phyloP scores from a whole-genome alignment of 345 rosid species.

The Rhodomyrtus tomentosa region DNA sequence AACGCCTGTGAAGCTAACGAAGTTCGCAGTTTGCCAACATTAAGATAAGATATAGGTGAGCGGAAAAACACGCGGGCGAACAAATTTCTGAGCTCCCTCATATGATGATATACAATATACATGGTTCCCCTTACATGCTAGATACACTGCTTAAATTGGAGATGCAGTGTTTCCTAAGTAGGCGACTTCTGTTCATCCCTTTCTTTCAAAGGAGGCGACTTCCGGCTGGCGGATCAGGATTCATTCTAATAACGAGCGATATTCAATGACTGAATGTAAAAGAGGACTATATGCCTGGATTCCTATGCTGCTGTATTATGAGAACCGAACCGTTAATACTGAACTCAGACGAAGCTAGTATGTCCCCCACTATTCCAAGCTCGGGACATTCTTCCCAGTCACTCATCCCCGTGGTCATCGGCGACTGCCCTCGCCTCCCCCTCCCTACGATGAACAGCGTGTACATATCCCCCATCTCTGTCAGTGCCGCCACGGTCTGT shows the following conservation, averaged over 20 bases:
- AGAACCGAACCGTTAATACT: slow-evolving; percentile 47
- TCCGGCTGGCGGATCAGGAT: not conserved
- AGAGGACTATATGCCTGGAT: slow-evolving; percentile 7
- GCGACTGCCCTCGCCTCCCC: slow-evolving; percentile 26
- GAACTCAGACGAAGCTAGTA: slow-evolving; percentile 49
- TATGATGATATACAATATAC: not conserved
- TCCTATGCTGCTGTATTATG: slow-evolving; percentile 58
- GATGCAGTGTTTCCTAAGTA: not conserved
- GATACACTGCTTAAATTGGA: not conserved
- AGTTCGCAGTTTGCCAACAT: not conserved
- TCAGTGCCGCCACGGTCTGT: slow-evolving; percentile 34
- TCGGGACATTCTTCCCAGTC: slow-evolving; percentile 97
- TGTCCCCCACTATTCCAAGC: slow-evolving; percentile 55
- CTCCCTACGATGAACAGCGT: slow-evolving; percentile 63
- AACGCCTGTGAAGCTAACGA: too few species aligned
- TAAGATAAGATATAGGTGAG: not conserved
- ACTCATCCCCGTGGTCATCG: slow-evolving; percentile 50
- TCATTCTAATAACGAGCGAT: not conserved
- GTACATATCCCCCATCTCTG: slow-evolving; percentile 39
- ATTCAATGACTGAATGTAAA: not conserved
- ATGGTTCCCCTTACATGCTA: not conserved
- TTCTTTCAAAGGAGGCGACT: not conserved
- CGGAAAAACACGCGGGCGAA: not conserved
- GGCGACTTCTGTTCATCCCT: not conserved
- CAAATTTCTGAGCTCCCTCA: not conserved